phyloP scores from a whole-genome alignment of 345 rosid species.

The Populus davidiana region DNA sequence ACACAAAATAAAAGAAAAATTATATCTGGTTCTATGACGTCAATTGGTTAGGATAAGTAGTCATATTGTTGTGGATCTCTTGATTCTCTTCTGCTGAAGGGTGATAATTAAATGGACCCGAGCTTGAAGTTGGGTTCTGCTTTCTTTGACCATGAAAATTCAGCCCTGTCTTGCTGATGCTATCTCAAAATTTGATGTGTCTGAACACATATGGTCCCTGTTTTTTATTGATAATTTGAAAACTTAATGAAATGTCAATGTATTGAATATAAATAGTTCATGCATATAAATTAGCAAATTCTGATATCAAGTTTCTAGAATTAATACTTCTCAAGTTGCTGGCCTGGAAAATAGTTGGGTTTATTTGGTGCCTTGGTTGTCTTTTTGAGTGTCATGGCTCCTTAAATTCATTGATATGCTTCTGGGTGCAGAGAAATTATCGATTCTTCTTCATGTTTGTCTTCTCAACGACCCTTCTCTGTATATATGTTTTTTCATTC shows the following conservation, averaged over 20 bases:
- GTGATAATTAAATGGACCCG: background rate
- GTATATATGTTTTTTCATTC: slow-evolving; percentile 81
- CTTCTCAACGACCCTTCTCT: slow-evolving; percentile 66
- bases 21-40: background rate
- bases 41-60: background rate
- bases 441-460: slow-evolving; percentile 98
- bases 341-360: background rate
- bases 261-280: background rate
- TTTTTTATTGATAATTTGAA: background rate
- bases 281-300: background rate
- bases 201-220: background rate
- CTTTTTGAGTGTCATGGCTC: background rate
- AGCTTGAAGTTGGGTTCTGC: background rate
- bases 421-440: slow-evolving; percentile 81
- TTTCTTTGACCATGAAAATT: background rate
- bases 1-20: too few relatives aligned
- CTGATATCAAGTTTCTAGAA: background rate
- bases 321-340: slow-evolving; percentile 7
- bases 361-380: background rate
- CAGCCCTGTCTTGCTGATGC: background rate
- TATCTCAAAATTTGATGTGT: background rate
- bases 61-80: background rate
- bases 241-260: background rate
- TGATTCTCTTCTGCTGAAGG: background rate
- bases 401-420: background rate